Conservation (phyloP, 2,329 filamentous ascomycete species). For the Talaromyces sp. region DNA sequence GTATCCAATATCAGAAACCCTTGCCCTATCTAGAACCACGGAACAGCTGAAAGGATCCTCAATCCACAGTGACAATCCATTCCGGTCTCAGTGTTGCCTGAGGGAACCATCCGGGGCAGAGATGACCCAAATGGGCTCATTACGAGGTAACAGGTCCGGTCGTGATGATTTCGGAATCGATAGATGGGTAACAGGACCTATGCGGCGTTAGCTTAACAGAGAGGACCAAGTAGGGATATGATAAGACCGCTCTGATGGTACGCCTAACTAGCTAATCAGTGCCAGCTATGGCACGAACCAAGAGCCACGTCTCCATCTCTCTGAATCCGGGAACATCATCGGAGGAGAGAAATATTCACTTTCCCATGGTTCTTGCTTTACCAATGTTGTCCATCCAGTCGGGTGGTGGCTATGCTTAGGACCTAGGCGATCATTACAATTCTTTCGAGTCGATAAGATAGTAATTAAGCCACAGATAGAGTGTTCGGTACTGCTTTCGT, state of each 20-base stretch:
- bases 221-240: background rate
- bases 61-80: background rate
- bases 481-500: background rate
- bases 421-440: background rate
- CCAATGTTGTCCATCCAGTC: background rate
- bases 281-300: background rate
- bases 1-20: background rate
- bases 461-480: background rate
- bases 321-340: background rate
- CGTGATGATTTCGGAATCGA: background rate
- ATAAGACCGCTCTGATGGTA: background rate
- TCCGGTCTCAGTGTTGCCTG: background rate
- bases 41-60: background rate
- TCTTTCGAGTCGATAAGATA: background rate
- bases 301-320: background rate
- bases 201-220: background rate
- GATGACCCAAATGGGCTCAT: background rate
- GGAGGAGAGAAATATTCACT: background rate
- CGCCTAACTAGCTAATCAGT: background rate
- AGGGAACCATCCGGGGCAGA: background rate
- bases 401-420: background rate
- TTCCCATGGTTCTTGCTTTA: conserved; percentile 5
- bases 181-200: background rate
- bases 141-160: background rate
- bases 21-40: background rate